These are phyloP conservation scores for Xylaria sp. DNA, from an alignment of 2,329 filamentous ascomycete genomes.

Conservation along the genomic window DNA sequence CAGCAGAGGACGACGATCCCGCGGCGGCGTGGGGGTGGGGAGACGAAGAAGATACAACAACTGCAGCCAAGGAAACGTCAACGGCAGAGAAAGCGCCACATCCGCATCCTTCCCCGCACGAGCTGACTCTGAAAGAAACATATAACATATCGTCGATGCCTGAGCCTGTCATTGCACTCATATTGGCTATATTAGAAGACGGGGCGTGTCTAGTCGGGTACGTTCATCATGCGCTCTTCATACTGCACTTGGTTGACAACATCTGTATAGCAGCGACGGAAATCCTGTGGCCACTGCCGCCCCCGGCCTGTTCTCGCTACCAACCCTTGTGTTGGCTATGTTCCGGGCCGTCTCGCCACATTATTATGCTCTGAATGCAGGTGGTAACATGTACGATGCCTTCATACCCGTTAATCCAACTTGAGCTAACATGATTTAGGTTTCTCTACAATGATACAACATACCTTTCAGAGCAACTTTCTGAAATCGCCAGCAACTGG, in stretches of 20 bases:
- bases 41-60: conserved; percentile 66
- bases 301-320: conserved; percentile 75
- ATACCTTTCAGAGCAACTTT: conserved; percentile 69
- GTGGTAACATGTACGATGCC: conserved; percentile 70
- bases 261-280: conserved; percentile 52
- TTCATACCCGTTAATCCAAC: not conserved
- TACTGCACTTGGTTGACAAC: conserved; percentile 24
- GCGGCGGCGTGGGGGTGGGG: conserved; percentile 87
- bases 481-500: conserved; percentile 62
- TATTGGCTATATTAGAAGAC: conserved; percentile 69
- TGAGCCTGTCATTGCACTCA: conserved; percentile 75
- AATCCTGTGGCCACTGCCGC: conserved; percentile 74
- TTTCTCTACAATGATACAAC: conserved; percentile 74
- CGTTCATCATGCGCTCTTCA: conserved; percentile 37
- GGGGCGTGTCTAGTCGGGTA: conserved; percentile 66
- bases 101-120: conserved; percentile 56
- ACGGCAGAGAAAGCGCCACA: conserved; percentile 32
- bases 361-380: conserved; percentile 72
- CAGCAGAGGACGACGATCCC: conserved; percentile 51
- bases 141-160: conserved; percentile 92
- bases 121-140: conserved; percentile 82
- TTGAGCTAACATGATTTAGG: conserved; percentile 53
- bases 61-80: conserved; percentile 44
- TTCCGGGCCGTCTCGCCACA: conserved; percentile 80
- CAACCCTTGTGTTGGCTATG: conserved; percentile 78